Evolutionary conservation across 2,329 filamentous ascomycete species (phyloP).

Genomic region (Dichotomopilus funicola): DNA sequence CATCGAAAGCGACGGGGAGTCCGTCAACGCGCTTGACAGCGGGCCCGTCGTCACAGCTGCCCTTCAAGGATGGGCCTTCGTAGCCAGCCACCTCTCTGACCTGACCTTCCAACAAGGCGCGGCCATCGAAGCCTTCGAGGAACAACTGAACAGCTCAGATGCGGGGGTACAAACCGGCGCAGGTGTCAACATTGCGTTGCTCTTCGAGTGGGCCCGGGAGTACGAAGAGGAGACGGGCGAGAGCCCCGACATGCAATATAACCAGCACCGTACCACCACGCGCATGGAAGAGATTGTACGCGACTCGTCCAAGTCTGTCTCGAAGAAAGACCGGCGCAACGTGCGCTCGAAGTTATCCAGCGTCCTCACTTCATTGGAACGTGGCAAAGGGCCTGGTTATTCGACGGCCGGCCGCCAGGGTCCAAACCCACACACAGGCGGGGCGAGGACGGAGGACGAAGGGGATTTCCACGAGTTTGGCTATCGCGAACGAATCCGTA

Average conservation of each 20-base stretch:
- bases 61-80: conserved; percentile 70
- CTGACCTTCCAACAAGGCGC: conserved; percentile 63
- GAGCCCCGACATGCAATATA: conserved; percentile 43
- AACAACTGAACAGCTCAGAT: conserved; percentile 74
- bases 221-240: conserved; percentile 45
- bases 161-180: conserved; percentile 68
- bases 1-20: conserved; percentile 69
- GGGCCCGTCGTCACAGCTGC: conserved; percentile 66
- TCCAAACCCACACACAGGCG: conserved; percentile 38
- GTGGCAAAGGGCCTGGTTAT: conserved; percentile 48
- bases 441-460: conserved; percentile 36
- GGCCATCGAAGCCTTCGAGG: conserved; percentile 73
- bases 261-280: conserved; percentile 42
- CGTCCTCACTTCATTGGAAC: conserved; percentile 49
- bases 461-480: conserved; percentile 42
- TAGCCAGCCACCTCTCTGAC: conserved; percentile 71
- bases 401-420: conserved; percentile 40
- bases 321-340: conserved; percentile 42
- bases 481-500: conserved; percentile 45
- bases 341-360: conserved; percentile 44
- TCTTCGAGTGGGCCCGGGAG: conserved; percentile 64
- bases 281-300: conserved; percentile 43
- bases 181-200: conserved; percentile 71
- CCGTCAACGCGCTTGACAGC: conserved; percentile 64
- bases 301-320: conserved; percentile 42